These are phyloP conservation scores for Phytophthora multivora DNA, from an alignment of 352 stramenopile species.

Conservation along the genomic window DNA sequence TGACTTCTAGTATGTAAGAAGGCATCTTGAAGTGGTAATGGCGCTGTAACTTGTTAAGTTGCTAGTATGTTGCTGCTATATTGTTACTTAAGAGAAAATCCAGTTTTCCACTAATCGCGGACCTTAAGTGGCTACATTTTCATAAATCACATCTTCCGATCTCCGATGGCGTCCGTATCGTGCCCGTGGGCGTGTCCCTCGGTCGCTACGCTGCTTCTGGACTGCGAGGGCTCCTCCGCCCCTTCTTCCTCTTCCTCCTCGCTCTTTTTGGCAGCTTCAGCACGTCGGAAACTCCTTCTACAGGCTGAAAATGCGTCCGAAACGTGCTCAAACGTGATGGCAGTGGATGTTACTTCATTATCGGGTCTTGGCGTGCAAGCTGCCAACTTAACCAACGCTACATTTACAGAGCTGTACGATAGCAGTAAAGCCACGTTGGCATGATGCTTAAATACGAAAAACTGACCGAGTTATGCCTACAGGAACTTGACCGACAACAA, in stretches of 20 bases:
- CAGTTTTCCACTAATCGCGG: constrained; percentile 2
- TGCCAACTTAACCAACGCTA: constrained; percentile 3
- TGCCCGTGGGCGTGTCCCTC: constrained; percentile 23
- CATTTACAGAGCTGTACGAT: constrained; percentile 17
- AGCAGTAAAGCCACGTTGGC: background rate
- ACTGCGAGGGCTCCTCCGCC: constrained; percentile 3
- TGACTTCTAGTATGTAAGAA: too few relatives aligned
- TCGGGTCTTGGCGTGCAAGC: constrained; percentile 18
- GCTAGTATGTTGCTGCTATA: background rate
- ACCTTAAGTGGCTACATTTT: constrained; percentile 12
- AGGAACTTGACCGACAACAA: constrained; percentile 32
- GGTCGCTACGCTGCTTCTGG: constrained; percentile 14
- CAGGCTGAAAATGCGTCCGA: constrained; percentile 1
- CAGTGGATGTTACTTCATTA: constrained; percentile 19
- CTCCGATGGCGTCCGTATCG: constrained; percentile 7
- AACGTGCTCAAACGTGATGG: constrained; percentile 17
- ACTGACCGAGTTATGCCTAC: constrained; percentile 16
- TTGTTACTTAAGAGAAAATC: constrained; percentile 6
- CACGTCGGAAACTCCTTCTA: constrained; percentile 11
- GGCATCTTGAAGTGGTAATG: background rate
- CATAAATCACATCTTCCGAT: background rate
- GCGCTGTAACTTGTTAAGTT: background rate
- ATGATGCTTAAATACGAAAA: background rate
- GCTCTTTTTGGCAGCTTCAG: constrained; percentile 5
- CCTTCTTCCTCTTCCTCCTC: constrained; percentile 3